Base-by-base conservation (phyloP, 2,329 filamentous ascomycete species). In the Phoma sp. region DNA sequence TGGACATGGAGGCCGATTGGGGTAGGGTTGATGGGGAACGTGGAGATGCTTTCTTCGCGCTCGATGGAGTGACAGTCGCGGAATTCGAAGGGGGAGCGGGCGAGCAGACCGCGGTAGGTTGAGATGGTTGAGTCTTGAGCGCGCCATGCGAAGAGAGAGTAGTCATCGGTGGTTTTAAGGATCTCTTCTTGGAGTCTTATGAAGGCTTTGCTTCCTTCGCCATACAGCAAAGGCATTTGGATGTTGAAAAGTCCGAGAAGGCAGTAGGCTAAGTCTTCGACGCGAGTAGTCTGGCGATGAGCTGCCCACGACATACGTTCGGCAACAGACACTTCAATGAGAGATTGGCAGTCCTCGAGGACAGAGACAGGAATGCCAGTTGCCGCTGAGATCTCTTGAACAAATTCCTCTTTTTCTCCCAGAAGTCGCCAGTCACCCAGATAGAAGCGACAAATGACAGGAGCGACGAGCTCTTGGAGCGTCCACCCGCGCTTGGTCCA, bases 241-340 rank as follows among this genome's bases (percentile, higher is more conserved):
- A 70, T 67, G 39, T 68, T 68, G 54, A 72, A 72, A 8, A 72
- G 61, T 2, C 69, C 69, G 1, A 71, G 61, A 2, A 71, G 44
- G 25, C 61, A 66, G 29, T 71, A 72, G n/a, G 67, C 69, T 1
- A 52, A 55, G 44, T 72, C 69, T 47, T 72, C 69, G 3, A 61
- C 37, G 6, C 65, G 61, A 8, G 65, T 71, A 1, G 68, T 70
- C 14, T 66, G 25, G 10, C 71, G 64, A 14, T 55, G 38, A 13
- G 58, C 59, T 7, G 64, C 64, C 71, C 71, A 73, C 1, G 65
- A 66, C 65, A 70, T 69, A 9, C 67, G 55, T 33, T 69, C 58
- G 3, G 66, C 67, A 3, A 70, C 52, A 0, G 65, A 67, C 3
- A 65, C 55, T 25, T 67, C 61, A 22, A 51, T 58, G 8, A 60